Base-by-base conservation (phyloP, 2,329 filamentous ascomycete species). In the Monosporascus sp. region DNA sequence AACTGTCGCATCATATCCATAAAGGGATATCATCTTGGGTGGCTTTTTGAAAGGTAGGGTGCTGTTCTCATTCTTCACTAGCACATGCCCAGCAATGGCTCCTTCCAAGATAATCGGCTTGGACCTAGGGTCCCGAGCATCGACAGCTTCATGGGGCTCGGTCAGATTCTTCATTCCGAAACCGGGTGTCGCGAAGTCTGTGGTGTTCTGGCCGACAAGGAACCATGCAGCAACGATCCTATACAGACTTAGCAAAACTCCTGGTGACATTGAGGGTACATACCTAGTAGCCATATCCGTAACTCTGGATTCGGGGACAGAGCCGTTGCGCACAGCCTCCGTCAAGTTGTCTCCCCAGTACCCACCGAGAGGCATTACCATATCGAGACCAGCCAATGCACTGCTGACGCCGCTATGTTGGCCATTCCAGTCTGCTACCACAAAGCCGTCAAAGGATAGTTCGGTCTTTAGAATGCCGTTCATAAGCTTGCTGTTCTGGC, bases 241-340 rank as follows among this genome's bases (percentile, higher is more conserved):
- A 27, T 69, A 72, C 65, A 70, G 55, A 69, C 80, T 81, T 50
- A 31, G 59, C 76, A 77, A 51, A 81, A 55, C 55, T 76, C 67
- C 40, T 81, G 77, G 44, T 77, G 64, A 55, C 72, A 64, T 31
- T 83, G 73, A 51, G 80, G 69, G 17, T 40, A 46, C 54, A 57
- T 83, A 76, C 57, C 91, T 84, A 9, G 85, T 87, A 0, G 82
- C 87, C 84, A 93, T 93, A 68, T 96, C 90, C 52, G 88, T 85
- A 1, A 95, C 65, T 26, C 90, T 79, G 65, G 79, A 84, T 59
- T 86, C 82, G 1, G 81, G 81, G 8, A 95, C 74, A 0, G 87
- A 89, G 4, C 89, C 88, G 62, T 94, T 94, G 31, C 81, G 72
- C n/a, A 95, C 83, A 0, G 88, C 88, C 53, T 88, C 74, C 0